Percentiles rank a stretch among this genome's conserved stretches.
These are phyloP conservation scores for Tinospora cordifolia DNA, from an alignment of 164 flowering plant genomes.

Conservation along the genomic window DNA sequence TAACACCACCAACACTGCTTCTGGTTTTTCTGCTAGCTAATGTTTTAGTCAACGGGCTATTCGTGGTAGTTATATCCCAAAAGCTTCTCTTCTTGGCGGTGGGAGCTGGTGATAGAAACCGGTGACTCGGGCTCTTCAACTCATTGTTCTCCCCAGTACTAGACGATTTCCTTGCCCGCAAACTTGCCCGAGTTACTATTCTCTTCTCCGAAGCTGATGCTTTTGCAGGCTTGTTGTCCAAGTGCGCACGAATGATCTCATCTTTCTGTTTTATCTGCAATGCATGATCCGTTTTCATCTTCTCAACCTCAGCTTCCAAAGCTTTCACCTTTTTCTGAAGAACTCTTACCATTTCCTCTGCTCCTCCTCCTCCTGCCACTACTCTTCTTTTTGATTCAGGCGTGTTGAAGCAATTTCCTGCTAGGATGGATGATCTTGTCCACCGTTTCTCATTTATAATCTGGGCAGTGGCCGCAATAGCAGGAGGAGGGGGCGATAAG, in stretches of 20 bases:
- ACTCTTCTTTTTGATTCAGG: conserved; percentile 52
- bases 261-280: conserved; percentile 67
- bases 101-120: conserved; percentile 67
- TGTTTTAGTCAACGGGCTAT: conserved; percentile 64
- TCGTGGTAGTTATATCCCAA: conserved; percentile 84
- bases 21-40: conserved; percentile 64
- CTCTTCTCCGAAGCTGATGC: conserved; percentile 27
- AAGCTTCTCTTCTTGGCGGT: conserved; percentile 75
- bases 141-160: conserved; percentile 26
- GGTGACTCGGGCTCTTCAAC: conserved; percentile 59
- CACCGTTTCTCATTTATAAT: conserved; percentile 37
- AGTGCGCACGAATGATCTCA: conserved; percentile 51
- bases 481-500: conserved; percentile 49
- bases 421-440: conserved; percentile 39
- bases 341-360: conserved; percentile 40
- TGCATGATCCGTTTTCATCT: conserved; percentile 59
- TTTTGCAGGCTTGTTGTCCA: conserved; percentile 29
- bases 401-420: conserved; percentile 51
- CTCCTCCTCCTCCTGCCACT: conserved; percentile 21
- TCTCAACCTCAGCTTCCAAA: conserved; percentile 60
- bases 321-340: conserved; percentile 41
- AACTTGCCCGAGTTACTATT: conserved; percentile 48
- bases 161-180: conserved; percentile 37
- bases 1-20: conserved; percentile 46
- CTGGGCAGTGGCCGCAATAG: conserved; percentile 4